These are phyloP conservation scores for Crithidia fasciculata DNA, from an alignment of 208 protist species.

Conservation along the genomic window DNA sequence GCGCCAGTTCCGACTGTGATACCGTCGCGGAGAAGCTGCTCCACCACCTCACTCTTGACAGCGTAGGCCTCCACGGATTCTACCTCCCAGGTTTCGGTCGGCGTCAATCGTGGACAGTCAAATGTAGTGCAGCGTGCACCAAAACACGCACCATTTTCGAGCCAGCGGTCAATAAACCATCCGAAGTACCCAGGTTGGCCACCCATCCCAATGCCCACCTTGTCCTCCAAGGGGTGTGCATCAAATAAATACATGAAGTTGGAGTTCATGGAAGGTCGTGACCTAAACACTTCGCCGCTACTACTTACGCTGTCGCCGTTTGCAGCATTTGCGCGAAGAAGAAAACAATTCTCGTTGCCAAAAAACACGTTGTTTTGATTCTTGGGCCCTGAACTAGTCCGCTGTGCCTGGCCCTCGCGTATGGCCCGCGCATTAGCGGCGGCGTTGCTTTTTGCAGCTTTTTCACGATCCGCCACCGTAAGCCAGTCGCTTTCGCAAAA, in stretches of 20 bases:
- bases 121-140: slow-evolving; percentile 63
- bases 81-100: slow-evolving; percentile 49
- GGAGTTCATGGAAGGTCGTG: slow-evolving; percentile 46
- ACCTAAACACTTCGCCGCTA: slow-evolving; percentile 34
- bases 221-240: slow-evolving; percentile 50
- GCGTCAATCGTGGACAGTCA: slow-evolving; percentile 46
- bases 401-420: slow-evolving; percentile 43
- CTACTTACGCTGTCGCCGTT: slow-evolving; percentile 7
- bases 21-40: slow-evolving; percentile 12
- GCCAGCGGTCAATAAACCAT: slow-evolving; percentile 77
- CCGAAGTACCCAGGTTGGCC: slow-evolving; percentile 66
- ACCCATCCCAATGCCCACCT: slow-evolving; percentile 75
- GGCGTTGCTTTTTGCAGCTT: slow-evolving; percentile 45
- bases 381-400: slow-evolving; percentile 7
- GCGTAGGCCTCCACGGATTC: slow-evolving; percentile 70
- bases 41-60: slow-evolving; percentile 43
- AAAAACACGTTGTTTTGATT: slow-evolving; percentile 75
- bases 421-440: slow-evolving; percentile 47
- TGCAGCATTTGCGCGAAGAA: slow-evolving; percentile 35
- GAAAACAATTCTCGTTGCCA: slow-evolving; percentile 63
- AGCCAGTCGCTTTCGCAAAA: slow-evolving; percentile 71
- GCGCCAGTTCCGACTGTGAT: not conserved
- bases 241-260: slow-evolving; percentile 89
- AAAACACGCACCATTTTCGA: slow-evolving; percentile 58
- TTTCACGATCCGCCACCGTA: slow-evolving; percentile 57